phyloP scores from a whole-genome alignment of 345 rosid species.

The Brassica nigra region DNA sequence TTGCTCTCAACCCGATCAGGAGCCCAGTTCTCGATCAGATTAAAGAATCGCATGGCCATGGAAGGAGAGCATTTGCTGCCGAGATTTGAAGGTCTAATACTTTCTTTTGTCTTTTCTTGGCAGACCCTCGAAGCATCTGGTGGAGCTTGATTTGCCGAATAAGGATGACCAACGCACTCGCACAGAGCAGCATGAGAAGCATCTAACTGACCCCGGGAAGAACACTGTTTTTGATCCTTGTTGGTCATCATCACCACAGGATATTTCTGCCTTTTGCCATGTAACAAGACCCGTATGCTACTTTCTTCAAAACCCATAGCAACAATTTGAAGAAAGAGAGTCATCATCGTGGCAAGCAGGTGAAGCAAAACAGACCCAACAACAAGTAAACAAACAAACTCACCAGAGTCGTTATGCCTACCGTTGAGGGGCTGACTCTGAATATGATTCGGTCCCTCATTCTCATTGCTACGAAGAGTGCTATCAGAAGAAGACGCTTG shows the following conservation, averaged over 20 bases:
- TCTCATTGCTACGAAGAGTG: not conserved
- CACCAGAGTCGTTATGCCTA: slow-evolving; percentile 54
- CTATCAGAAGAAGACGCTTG: slow-evolving; percentile 48
- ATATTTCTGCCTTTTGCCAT: slow-evolving; percentile 53
- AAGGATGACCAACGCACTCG: too few species aligned
- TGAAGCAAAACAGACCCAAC: slow-evolving; percentile 55
- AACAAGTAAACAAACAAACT: slow-evolving; percentile 53
- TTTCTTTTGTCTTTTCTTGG: not conserved
- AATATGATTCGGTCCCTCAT: slow-evolving; percentile 26
- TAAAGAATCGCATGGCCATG: slow-evolving; percentile 25
- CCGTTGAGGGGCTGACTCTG: slow-evolving; percentile 41
- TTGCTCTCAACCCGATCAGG: slow-evolving; percentile 34
- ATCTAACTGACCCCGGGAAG: too few species aligned
- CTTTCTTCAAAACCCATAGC: slow-evolving; percentile 53
- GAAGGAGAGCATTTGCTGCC: slow-evolving; percentile 38
- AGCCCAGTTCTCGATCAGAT: slow-evolving; percentile 51
- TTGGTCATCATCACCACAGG: slow-evolving; percentile 46
- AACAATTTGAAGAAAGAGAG: slow-evolving; percentile 48
- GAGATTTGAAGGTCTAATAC: not conserved
- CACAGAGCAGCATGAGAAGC: too few species aligned
- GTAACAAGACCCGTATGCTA: slow-evolving; percentile 53
- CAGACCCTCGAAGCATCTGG: too few species aligned
- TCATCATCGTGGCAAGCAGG: slow-evolving; percentile 32
- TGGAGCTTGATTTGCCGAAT: too few species aligned
- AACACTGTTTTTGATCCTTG: slow-evolving; percentile 20